Conservation (phyloP, 2,329 filamentous ascomycete genomes). For the Ceratocystis eucalypticola region DNA sequence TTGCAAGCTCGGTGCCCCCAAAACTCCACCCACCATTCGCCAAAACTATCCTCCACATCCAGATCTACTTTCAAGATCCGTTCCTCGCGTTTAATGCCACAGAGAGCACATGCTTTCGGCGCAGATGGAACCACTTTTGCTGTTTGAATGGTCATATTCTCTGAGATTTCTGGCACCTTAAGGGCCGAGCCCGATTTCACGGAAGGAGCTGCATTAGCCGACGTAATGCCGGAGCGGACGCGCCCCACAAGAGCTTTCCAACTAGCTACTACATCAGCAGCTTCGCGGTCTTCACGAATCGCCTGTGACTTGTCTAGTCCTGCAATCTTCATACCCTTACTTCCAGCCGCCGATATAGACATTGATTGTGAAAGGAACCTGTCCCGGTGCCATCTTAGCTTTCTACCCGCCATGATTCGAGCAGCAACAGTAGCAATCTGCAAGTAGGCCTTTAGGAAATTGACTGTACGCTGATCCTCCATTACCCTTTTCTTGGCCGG, state of each 20-base stretch:
- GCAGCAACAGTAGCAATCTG: constrained; percentile 53
- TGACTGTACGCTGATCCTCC: constrained; percentile 45
- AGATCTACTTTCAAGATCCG: constrained; percentile 62
- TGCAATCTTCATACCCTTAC: constrained; percentile 81
- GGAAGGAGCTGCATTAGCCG: constrained; percentile 47
- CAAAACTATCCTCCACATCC: constrained; percentile 76
- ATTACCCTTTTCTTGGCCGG: constrained; percentile 50
- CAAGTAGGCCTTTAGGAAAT: constrained; percentile 53
- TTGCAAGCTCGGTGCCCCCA: constrained; percentile 70
- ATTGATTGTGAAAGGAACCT: constrained; percentile 72
- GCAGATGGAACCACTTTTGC: constrained; percentile 63
- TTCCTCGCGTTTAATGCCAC: constrained; percentile 79
- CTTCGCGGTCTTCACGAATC: constrained; percentile 74
- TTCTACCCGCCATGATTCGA: constrained; percentile 73
- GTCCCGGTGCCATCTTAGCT: constrained; percentile 82
- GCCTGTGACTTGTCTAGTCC: constrained; percentile 72
- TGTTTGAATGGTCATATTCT: constrained; percentile 53
- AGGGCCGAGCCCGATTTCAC: constrained; percentile 28
- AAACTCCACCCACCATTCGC: constrained; percentile 91
- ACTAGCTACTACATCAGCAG: constrained; percentile 56
- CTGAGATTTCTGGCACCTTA: constrained; percentile 55
- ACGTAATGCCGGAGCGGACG: constrained; percentile 57
- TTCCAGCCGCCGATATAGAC: constrained; percentile 65
- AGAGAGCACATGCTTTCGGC: constrained; percentile 65
- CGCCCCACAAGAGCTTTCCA: constrained; percentile 68